Base-by-base conservation (phyloP, 768 basidiomycete genomes). In the Tulasnella calospora region DNA sequence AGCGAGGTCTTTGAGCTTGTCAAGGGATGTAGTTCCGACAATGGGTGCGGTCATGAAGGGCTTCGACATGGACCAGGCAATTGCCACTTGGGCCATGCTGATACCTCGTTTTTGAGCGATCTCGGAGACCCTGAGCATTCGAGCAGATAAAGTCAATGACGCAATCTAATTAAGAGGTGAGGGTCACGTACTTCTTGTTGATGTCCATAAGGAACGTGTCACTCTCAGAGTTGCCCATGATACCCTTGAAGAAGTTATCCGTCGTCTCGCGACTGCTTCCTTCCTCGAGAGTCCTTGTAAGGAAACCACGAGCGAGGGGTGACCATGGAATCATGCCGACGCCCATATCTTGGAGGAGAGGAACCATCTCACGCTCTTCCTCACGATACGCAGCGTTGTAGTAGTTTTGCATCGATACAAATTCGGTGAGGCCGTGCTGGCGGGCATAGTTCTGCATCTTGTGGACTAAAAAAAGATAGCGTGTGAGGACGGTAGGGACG, bases 251-350 rank as follows among this genome's bases (percentile, higher is more conserved):
- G 27, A 55, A 36, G 47, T 74, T 33, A 51, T 77, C 76, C 13
- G 33, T 77, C 38, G 23, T 71, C 19, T 71, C 76, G 38, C 67
- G 41, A 27, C 46, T n/a, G 23, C 71, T 80, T 74, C 36, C n/a
- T 27, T 13, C 57, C 27, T 72, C 67, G 9, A 67, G 13, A 35
- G 81, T 80, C n/a, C 81, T 79, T 12, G 81, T 79, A 23, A 80
- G 74, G 78, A 73, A 80, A 15, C 81, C 81, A 3, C 81, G 76
- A 0, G 79, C 81, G 36, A 83, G 79, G 12, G 83, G 81, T 1
- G 78, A 80, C 83, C 83, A 84, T 2, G 82, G 82, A 57, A 83
- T 83, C 77, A 79, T 17, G 19, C 82, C 83, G 36, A 81, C 80
- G 61, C 83, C 83, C 23, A 77, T 23, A 30, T 67, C 76, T 30